Conservation (phyloP, 768 basidiomycete species). For the Saitozyma sp. region DNA sequence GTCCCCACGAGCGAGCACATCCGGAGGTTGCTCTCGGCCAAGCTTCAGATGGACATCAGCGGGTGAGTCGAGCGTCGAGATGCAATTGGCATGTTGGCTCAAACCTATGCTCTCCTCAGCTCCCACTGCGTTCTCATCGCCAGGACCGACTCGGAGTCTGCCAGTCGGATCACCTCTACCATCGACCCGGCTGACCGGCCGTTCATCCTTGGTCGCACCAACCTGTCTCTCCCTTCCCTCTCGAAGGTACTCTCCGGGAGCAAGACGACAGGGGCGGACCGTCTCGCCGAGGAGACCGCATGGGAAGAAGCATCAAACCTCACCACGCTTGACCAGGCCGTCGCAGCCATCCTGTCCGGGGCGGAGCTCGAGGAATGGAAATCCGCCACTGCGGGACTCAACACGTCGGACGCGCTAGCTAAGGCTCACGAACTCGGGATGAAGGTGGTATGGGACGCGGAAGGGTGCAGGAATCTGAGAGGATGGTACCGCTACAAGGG, state of each 20-base stretch:
- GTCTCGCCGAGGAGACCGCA: conserved; percentile 62
- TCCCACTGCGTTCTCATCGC: conserved; percentile 66
- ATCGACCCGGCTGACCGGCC: conserved; percentile 78
- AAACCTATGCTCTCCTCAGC: too few species aligned
- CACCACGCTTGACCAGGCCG: conserved; percentile 21
- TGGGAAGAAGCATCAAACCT: conserved; percentile 56
- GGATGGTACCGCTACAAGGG: conserved; percentile 26
- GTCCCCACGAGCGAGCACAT: conserved; percentile 87
- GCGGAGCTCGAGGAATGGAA: too few species aligned
- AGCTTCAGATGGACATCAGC: conserved; percentile 88
- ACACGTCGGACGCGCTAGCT: too few species aligned
- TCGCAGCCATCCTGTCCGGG: conserved; percentile 11
- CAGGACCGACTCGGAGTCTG: conserved; percentile 87
- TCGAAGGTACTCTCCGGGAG: too few species aligned
- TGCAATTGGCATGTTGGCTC: too few species aligned
- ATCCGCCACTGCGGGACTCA: too few species aligned
- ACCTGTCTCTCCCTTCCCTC: too few species aligned
- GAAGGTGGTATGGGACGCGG: too few species aligned
- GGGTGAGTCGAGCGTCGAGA: conserved; percentile 49
- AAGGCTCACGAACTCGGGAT: too few species aligned
- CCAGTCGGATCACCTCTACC: conserved; percentile 76
- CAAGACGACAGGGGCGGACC: too few species aligned
- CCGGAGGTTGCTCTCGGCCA: conserved; percentile 76
- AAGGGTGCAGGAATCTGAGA: conserved; percentile 4
- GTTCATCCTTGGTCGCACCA: conserved; percentile 55